These are phyloP conservation scores for Rhizoclosmatium globosum DNA, from an alignment of 192 early-diverging fungal species.

Conservation along the genomic window DNA sequence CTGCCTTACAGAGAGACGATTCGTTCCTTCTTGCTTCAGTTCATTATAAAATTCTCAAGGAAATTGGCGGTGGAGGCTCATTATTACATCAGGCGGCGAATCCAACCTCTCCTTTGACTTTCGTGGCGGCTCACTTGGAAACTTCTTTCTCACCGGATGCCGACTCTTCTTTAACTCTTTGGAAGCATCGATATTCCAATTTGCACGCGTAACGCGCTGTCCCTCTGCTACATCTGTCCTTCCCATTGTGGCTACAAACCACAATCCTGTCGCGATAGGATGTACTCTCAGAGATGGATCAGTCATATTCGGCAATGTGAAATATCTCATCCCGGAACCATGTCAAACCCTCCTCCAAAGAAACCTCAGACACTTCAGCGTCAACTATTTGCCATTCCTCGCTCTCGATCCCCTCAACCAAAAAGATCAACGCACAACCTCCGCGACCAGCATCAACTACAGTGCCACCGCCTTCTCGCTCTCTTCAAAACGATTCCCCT, in stretches of 20 bases:
- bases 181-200: slow-evolving; percentile 77
- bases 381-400: not conserved
- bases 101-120: slow-evolving; percentile 64
- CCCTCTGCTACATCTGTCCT: slow-evolving; percentile 70
- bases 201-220: slow-evolving; percentile 74
- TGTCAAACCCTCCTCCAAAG: slow-evolving; percentile 39
- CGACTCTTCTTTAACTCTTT: slow-evolving; percentile 73
- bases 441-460: not conserved
- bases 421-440: no score
- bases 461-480: not conserved
- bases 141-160: slow-evolving; percentile 81
- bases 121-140: slow-evolving; percentile 76
- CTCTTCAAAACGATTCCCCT: not conserved
- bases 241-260: slow-evolving; percentile 68
- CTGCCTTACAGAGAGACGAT: slow-evolving; percentile 68
- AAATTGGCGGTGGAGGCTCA: slow-evolving; percentile 46
- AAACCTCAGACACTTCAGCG: slow-evolving; percentile 25
- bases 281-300: slow-evolving; percentile 69
- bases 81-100: slow-evolving; percentile 22
- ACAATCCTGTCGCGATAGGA: slow-evolving; percentile 59
- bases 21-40: slow-evolving; percentile 73
- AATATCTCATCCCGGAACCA: slow-evolving; percentile 65
- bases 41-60: slow-evolving; percentile 75
- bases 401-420: not conserved
- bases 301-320: slow-evolving; percentile 68